Evolutionary conservation across 1,139 yeast species (phyloP).

Genomic region (Saccharomyces hybrid): DNA sequence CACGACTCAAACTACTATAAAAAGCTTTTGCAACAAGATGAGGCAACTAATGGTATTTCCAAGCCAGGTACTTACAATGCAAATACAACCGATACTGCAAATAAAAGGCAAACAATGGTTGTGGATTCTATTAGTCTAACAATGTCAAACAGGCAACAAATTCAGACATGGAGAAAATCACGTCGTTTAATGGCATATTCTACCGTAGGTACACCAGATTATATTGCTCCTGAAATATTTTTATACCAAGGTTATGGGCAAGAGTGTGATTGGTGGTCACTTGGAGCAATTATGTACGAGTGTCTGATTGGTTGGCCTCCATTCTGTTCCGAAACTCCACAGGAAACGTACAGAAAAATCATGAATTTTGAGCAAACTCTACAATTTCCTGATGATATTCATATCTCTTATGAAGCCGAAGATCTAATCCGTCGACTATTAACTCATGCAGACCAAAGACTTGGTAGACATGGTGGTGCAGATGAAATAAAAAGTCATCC

Average conservation of each 20-base stretch:
- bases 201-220: conserved; percentile 98
- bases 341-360: conserved; percentile 91
- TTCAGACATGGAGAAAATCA: conserved; percentile 97
- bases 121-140: conserved; percentile 94
- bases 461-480: conserved; percentile 91
- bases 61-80: conserved; percentile 29
- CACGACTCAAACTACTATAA: conserved; percentile 75
- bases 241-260: conserved; percentile 97
- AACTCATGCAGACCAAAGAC: conserved; percentile 76
- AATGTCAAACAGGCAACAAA: conserved; percentile 92
- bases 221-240: conserved; percentile 96
- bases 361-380: conserved; percentile 91
- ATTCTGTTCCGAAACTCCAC: conserved; percentile 97
- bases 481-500: conserved; percentile 90
- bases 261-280: conserved; percentile 99
- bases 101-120: conserved; percentile 68
- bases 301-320: conserved; percentile 99
- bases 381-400: conserved; percentile 93
- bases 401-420: conserved; percentile 87
- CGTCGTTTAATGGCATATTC: conserved; percentile 96
- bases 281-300: conserved; percentile 98
- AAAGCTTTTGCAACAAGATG: conserved; percentile 60
- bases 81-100: conserved; percentile 15
- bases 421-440: conserved; percentile 79
- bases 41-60: conserved; percentile 23